These are phyloP conservation scores for Chionographis japonica DNA, from an alignment of 106 monocot genomes.

Conservation along the genomic window DNA sequence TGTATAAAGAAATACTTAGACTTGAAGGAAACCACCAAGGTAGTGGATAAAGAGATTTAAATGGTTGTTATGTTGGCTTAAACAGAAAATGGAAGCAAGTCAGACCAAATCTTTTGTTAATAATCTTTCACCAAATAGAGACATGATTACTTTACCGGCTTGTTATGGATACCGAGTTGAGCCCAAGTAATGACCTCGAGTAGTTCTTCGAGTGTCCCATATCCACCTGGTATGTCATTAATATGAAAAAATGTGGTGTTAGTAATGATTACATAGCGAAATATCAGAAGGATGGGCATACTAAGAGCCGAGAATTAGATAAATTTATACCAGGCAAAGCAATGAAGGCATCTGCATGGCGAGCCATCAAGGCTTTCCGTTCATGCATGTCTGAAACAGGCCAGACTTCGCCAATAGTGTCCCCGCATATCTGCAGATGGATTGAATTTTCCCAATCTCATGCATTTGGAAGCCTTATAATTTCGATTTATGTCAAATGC, in stretches of 20 bases:
- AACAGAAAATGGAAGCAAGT: background rate
- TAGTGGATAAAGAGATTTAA: background rate
- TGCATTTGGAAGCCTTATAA: no score
- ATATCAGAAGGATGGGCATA: background rate
- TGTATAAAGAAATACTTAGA: no score
- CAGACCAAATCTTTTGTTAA: no score
- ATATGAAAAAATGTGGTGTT: background rate
- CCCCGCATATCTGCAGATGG: constrained; percentile 47
- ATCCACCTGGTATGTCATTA: constrained; percentile 45
- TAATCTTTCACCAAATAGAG: background rate
- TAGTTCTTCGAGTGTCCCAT: constrained; percentile 79
- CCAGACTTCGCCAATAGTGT: constrained; percentile 59
- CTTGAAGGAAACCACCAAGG: no score
- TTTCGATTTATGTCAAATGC: no score
- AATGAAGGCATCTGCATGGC: constrained; percentile 82
- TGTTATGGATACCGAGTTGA: constrained; percentile 80
- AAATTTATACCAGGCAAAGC: constrained; percentile 66
- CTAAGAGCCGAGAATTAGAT: background rate
- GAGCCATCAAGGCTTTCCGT: constrained; percentile 79
- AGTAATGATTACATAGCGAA: background rate
- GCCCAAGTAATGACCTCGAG: constrained; percentile 79
- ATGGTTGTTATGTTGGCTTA: background rate
- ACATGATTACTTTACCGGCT: constrained; percentile 33
- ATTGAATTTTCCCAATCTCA: background rate
- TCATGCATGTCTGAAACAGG: constrained; percentile 82